phyloP scores from a whole-genome alignment of 2,329 filamentous ascomycete genomes.

The Trichoderma asperellum region DNA sequence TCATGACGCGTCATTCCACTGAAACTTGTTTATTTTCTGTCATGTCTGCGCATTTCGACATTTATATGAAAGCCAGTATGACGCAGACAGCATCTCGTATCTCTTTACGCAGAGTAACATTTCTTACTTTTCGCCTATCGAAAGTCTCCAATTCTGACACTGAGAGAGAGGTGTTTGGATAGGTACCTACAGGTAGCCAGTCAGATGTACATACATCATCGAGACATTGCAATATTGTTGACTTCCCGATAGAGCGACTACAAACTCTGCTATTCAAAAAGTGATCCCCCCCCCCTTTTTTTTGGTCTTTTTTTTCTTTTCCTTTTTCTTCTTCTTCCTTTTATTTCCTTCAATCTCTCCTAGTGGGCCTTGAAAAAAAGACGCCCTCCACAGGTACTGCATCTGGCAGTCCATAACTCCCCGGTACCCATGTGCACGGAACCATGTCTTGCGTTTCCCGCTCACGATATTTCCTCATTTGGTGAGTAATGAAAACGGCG shows the following conservation, averaged over 20 bases:
- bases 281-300: neutral
- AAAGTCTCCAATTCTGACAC: neutral
- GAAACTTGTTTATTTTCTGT: neutral
- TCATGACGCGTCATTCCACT: neutral
- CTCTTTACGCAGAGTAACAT: neutral
- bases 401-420: neutral
- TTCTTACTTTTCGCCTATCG: neutral
- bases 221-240: neutral
- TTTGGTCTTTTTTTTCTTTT: neutral
- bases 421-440: neutral
- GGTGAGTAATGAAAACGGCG: neutral
- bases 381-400: neutral
- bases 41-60: neutral
- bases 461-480: fast-evolving
- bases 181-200: neutral
- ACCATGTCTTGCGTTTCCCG: neutral
- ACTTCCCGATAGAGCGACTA: neutral
- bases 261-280: neutral
- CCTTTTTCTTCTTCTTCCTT: no score
- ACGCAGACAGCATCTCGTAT: neutral
- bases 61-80: neutral
- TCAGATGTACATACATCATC: neutral
- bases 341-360: neutral
- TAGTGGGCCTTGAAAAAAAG: neutral
- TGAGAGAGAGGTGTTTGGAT: neutral